Conservation (phyloP, 2,329 filamentous ascomycete genomes). For the Parastagonospora avenae region DNA sequence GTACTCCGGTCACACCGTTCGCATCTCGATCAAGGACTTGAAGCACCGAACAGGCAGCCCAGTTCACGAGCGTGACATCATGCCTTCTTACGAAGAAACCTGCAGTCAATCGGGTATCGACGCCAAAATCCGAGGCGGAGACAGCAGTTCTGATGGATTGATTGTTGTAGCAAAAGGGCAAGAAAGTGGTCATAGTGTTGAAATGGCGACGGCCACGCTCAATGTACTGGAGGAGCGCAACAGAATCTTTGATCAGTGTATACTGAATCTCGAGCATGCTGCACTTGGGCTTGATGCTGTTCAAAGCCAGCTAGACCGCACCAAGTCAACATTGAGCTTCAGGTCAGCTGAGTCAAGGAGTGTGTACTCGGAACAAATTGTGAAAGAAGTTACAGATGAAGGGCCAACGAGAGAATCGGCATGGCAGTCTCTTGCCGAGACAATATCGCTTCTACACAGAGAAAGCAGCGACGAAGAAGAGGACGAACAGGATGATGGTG, state of each 20-base stretch:
- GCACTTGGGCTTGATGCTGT: neutral
- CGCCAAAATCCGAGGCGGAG: neutral
- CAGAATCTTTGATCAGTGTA: neutral
- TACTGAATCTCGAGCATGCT: neutral
- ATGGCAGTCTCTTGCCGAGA: no score
- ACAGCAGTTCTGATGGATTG: no score
- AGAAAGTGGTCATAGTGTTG: neutral
- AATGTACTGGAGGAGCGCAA: neutral
- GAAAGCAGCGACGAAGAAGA: no score
- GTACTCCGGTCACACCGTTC: neutral
- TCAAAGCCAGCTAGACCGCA: neutral
- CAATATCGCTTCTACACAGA: no score
- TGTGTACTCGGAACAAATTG: no score
- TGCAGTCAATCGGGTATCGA: no score
- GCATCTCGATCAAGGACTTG: neutral
- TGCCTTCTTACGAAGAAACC: neutral
- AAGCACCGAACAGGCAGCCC: neutral
- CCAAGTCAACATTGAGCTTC: neutral
- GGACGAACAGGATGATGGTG: no score
- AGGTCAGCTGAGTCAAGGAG: no score
- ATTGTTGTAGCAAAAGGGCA: no score
- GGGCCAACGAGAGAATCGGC: no score
- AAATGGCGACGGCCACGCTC: neutral
- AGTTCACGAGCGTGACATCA: neutral
- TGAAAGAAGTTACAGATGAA: no score